A percentile compares a stretch with the other conserved stretches of the same genome.
Conservation (phyloP, 768 basidiomycete genomes). For the Boletellus ananiceps region DNA sequence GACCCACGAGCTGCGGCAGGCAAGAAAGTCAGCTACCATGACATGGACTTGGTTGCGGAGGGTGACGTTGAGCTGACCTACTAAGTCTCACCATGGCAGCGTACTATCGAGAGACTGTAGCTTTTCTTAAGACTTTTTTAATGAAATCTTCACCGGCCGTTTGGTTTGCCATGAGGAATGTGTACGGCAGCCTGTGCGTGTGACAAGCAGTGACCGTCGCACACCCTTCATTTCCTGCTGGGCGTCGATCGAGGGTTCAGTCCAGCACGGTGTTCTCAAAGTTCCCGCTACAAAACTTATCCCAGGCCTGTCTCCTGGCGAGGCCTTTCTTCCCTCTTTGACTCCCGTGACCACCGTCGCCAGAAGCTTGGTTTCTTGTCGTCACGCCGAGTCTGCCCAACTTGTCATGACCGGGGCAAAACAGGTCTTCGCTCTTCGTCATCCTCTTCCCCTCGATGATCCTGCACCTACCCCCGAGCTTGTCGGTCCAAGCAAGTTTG, state of each 20-base stretch:
- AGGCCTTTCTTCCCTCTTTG: constrained; percentile 14
- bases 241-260: constrained; percentile 28
- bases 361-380: constrained; percentile 16
- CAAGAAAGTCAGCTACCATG: constrained; percentile 88
- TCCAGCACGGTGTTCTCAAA: constrained; percentile 12
- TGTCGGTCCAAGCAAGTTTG: constrained; percentile 52
- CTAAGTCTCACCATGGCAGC: constrained; percentile 25
- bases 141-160: constrained; percentile 28
- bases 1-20: constrained; percentile 89
- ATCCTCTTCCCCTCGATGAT: constrained; percentile 39
- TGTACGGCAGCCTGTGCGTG: constrained; percentile 14
- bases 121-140: constrained; percentile 14
- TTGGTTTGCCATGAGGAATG: constrained; percentile 24
- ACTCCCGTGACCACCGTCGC: constrained; percentile 9
- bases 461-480: constrained; percentile 43
- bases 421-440: constrained; percentile 47
- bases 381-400: constrained; percentile 1
- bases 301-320: constrained; percentile 26
- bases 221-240: constrained; percentile 21
- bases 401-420: constrained; percentile 27
- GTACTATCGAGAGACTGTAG: constrained; percentile 21
- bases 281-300: constrained; percentile 10
- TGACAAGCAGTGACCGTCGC: constrained; percentile 28
- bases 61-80: constrained; percentile 58
- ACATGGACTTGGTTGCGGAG: constrained; percentile 92